These are phyloP conservation scores for Pichia thaimueangensis DNA, from an alignment of 805 yeast genomes.

Conservation along the genomic window DNA sequence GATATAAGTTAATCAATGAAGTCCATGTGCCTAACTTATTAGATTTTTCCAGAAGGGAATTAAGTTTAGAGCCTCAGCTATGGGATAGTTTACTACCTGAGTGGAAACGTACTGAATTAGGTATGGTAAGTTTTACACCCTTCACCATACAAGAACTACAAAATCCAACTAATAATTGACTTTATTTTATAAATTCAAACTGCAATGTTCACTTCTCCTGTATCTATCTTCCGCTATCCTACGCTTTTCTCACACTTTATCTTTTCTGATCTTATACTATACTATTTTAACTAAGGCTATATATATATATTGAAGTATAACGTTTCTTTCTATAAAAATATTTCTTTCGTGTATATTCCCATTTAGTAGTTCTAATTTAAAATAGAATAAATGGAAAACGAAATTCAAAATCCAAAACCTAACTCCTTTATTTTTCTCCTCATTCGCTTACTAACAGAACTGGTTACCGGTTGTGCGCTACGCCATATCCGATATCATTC, in stretches of 20 bases:
- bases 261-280: too few species aligned
- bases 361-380: too few species aligned
- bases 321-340: too few species aligned
- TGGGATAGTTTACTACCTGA: constrained; percentile 38
- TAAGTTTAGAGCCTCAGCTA: constrained; percentile 38
- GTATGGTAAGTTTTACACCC: constrained; percentile 36
- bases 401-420: too few species aligned
- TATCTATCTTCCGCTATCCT: too few species aligned
- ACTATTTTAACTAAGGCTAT: too few species aligned
- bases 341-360: too few species aligned
- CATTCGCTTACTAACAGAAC: too few species aligned
- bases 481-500: neutral
- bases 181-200: neutral
- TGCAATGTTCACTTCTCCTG: neutral
- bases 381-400: too few species aligned
- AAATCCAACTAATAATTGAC: constrained; percentile 22
- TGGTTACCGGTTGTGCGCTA: too few species aligned
- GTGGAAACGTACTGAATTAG: constrained; percentile 26
- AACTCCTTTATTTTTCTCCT: too few species aligned
- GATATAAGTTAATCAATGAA: constrained; percentile 35
- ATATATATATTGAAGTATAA: neutral
- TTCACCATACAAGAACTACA: constrained; percentile 32
- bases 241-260: too few species aligned
- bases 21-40: constrained; percentile 40
- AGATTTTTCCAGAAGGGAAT: constrained; percentile 47